Base-by-base conservation (phyloP, 331 rosid species). In the Malus hybrid region DNA sequence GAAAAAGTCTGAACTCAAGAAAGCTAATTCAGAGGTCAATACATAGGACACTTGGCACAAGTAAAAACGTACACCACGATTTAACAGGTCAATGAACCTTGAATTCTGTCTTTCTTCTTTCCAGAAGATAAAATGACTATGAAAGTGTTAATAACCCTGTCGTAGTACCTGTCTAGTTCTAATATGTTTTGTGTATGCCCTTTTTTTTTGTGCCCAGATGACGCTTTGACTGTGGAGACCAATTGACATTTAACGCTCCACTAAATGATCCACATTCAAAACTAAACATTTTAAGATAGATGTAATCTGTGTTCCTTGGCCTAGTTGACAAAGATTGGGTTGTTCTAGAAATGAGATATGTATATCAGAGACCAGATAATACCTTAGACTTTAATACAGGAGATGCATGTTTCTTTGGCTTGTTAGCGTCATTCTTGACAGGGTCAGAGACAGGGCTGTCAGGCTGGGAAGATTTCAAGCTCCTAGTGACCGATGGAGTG, bases 341-440 rank as follows among this genome's bases (percentile, higher is more conserved):
- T 56, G 13, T 55, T 57, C n/a, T 69, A 31, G 7, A 22, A 3
- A 36, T 10, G 15, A 42, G 20, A 22, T 6, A 36, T 6, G 10
- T 42, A 61, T 3, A 28, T 9, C 15, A 63, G n/a, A 54, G 39
- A 16, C 1, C 6, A 79, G 16, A 15, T 18, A 60, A 48, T 83
- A 79, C 83, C 83, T 75, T 46, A 15, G 57, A 55, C 54, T 48
- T 79, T 46, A 19, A 61, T 44, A 22, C 33, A 15, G 33, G 32
- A 60, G 31, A 28, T 2, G 32, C 42, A 31, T 10, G 66, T 73
- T 73, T 67, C 56, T 75, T 83, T 66, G 36, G 62, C 62, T 64
- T 62, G 66, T 61, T 60, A 54, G 69, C 50, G 22, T 31, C 42
- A 29, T 20, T 46, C 75, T 82, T 64, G 69, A 62, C 78, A 22